Evolutionary conservation across 768 basidiomycete species (phyloP), one percentile per base, ranked within the genome.

Genomic region (Coprinellus micaceus): DNA sequence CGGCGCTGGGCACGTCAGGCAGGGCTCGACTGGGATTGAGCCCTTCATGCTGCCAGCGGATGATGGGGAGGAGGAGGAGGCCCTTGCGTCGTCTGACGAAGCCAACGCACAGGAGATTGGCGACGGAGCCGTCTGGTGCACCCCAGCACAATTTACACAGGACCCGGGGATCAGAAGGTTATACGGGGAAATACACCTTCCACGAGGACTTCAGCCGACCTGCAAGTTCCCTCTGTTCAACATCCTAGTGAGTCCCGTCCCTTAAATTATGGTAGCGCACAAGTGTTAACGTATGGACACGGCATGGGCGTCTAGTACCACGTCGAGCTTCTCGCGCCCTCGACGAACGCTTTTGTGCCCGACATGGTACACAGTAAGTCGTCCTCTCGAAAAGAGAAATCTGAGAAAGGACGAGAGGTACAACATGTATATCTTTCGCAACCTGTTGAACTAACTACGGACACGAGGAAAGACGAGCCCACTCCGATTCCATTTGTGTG

Each of bases 111-210:
- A 22, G 22, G 53, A 44, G 11, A 45, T 54, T 4, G 53, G 6
- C 12, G 10, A 28, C 17, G n/a, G 12, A 22, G 53, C 43, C 6
- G 21, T 25, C 12, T 54, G 53, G 53, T 45, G 40, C 22, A 15
- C 19, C 5, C 53, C 53, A n/a, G 40, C 24, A 4, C 25, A 54
- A 3, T 17, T 51, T 15, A 17, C 13, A 3, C 40, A 54, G 6
- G 7, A 24, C 3, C 26, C 22, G 7, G 17, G 22, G 5, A 5
- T 29, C 4, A 40, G 53, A 10, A 37, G 13, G 22, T 24, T 54
- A 39, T 6, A 44, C 6, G 53, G 53, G 3, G 53, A 54, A 30
- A 44, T 54, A 11, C 53, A 45, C n/a, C 22, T 54, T 37, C 41
- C 40, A 21, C 2, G 19, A 41, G 43, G 26, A 15, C 15, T 54